Evolutionary conservation across 1,284 basidiomycete species (phyloP), one percentile per base, ranked within the genome.

Genomic region (Puccinia brachypodii): DNA sequence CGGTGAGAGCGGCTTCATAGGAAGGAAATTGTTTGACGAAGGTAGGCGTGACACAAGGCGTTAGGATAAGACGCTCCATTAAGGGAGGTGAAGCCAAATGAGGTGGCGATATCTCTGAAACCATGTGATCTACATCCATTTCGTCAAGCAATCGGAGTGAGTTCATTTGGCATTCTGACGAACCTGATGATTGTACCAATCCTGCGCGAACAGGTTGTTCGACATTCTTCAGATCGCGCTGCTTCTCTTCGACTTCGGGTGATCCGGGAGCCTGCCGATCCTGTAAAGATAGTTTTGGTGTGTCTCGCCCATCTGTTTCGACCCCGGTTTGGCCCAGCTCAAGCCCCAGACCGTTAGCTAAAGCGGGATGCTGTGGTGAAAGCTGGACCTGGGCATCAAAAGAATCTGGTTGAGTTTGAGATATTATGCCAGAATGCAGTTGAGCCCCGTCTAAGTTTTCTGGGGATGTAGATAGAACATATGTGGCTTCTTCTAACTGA

Each of bases 21-120:
- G 44, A 16, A 40, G 69, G 58, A 36, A 81, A 81, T 62, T 81
- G 78, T 38, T 64, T 81, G 19, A n/a, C 40, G 11, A 60, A 40
- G 22, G 16, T 40, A 19, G 56, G 38, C n/a, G 64, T 11, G 42
- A 9, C 50, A 22, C 64, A 44, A 53, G 69, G 50, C 62, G 78
- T 60, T 33, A 81, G 36, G 14, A 60, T 19, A 25, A 81, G 58
- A 3, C 78, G 78, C 11, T 72, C 71, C 58, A 53, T 74, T 14
- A 81, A 62, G 25, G 58, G 22, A 64, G 78, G 56, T 19, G 78
- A 81, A 31, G 71, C 53, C 31, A 81, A 47, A 53, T 58, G 50
- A 50, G 50, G 40, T 33, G 78, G 69, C 42, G 78, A 81, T 7
- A 69, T 66, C 66, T 79, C 66, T 36, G 56, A 42, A 60, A 31